These are phyloP conservation scores for Candida manassasensis DNA, from an alignment of 805 yeast genomes.

Conservation along the genomic window DNA sequence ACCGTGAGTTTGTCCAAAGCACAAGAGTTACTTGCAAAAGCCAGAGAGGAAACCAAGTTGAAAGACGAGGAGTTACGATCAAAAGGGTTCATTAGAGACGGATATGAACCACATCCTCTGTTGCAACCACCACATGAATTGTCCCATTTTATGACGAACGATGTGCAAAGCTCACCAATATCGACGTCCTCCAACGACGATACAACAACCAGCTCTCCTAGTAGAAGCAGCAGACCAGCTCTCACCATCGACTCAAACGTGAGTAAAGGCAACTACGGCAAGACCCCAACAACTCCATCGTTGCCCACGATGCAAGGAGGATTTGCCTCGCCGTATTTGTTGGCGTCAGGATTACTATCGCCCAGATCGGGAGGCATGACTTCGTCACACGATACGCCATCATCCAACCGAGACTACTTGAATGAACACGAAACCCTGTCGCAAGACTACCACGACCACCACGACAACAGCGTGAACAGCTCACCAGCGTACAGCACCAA, in stretches of 20 bases:
- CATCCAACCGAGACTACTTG: slow-evolving; percentile 1
- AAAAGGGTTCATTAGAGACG: slow-evolving; percentile 32
- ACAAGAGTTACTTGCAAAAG: slow-evolving; percentile 76
- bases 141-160: slow-evolving; percentile 8
- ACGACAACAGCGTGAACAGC: neutral
- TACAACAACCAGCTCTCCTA: slow-evolving; percentile 23
- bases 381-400: slow-evolving; percentile 7
- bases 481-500: slow-evolving; percentile 11
- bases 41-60: slow-evolving; percentile 65
- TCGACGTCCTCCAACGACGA: slow-evolving; percentile 27
- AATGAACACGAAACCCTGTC: slow-evolving; percentile 4
- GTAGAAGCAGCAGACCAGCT: slow-evolving; percentile 18
- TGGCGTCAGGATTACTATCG: slow-evolving; percentile 58
- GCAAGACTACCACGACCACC: slow-evolving; percentile 2
- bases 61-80: slow-evolving; percentile 49
- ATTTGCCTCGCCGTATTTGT: slow-evolving; percentile 62
- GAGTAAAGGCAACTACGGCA: slow-evolving; percentile 8
- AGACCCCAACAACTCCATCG: slow-evolving; percentile 38
- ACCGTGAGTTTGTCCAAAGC: slow-evolving; percentile 86
- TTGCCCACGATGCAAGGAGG: slow-evolving; percentile 30
- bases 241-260: slow-evolving; percentile 29
- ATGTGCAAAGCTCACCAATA: slow-evolving; percentile 24
- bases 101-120: slow-evolving; percentile 11
- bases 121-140: neutral
- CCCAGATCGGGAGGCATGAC: slow-evolving; percentile 30